phyloP scores from a whole-genome alignment of 257 asterid species.

The Misopates orontium region DNA sequence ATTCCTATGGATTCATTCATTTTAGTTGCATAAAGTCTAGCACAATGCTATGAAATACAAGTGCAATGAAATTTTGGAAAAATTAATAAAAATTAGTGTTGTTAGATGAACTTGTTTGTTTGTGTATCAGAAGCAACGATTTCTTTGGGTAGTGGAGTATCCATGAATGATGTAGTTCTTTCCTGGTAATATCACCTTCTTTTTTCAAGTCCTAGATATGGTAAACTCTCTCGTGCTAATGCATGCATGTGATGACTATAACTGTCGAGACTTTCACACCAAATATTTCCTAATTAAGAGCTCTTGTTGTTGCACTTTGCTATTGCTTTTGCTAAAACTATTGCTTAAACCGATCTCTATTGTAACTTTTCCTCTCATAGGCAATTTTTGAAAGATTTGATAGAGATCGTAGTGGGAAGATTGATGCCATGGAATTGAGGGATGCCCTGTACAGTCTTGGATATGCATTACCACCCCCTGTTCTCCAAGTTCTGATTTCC shows the following conservation, averaged over 20 bases:
- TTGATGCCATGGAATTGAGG: slow-evolving; percentile 74
- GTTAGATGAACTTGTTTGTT: not conserved
- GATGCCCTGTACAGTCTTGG: slow-evolving; percentile 79
- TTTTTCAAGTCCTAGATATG: not conserved
- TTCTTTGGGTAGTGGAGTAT: not conserved
- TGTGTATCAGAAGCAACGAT: not conserved
- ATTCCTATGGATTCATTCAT: not conserved
- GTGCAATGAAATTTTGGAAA: not conserved
- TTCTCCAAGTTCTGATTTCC: slow-evolving; percentile 70
- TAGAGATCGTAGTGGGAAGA: slow-evolving; percentile 77
- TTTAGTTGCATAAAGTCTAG: not conserved
- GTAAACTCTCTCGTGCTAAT: not conserved
- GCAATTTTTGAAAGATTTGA: slow-evolving; percentile 76
- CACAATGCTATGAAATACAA: not conserved
- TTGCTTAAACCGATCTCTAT: not conserved
- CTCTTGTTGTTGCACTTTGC: not conserved
- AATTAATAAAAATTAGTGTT: not conserved
- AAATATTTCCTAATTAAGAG: not conserved
- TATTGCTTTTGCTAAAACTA: not conserved
- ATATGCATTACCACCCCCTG: slow-evolving; percentile 71
- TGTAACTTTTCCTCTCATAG: slow-evolving; percentile 30
- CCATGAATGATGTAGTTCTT: not conserved
- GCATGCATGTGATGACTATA: not conserved
- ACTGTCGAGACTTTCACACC: not conserved
- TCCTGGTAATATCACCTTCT: not conserved